Percentiles rank a stretch among this genome's conserved stretches.
Conservation (phyloP, 306 rosid genomes). For the Hippophae rhamnoides region DNA sequence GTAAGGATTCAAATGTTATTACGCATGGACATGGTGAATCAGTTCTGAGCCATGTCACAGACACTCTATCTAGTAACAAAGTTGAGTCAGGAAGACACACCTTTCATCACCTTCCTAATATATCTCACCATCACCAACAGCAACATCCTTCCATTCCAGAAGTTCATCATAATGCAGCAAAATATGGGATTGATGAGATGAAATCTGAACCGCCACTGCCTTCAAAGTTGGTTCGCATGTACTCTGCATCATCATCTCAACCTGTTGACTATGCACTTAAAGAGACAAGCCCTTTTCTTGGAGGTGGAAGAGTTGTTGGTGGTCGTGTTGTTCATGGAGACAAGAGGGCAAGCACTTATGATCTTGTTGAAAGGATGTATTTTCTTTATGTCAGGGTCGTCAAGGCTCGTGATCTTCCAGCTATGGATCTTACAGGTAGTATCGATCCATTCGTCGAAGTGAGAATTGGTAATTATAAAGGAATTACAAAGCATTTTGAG, state of each 20-base stretch:
- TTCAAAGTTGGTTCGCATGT: constrained; percentile 46
- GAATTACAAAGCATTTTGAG: constrained; percentile 44
- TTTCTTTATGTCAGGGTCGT: constrained; percentile 78
- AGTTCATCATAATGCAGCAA: constrained; percentile 34
- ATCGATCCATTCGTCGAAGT: constrained; percentile 83
- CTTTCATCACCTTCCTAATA: constrained; percentile 59
- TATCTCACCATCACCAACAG: constrained; percentile 19
- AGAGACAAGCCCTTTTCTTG: constrained; percentile 90
- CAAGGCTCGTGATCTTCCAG: constrained; percentile 79
- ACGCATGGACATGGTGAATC: constrained; percentile 23
- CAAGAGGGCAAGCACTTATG: constrained; percentile 73
- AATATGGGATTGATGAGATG: constrained; percentile 52
- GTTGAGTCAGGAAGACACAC: constrained; percentile 36
- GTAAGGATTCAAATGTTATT: constrained; percentile 10
- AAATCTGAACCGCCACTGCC: constrained; percentile 36
- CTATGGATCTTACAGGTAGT: constrained; percentile 79
- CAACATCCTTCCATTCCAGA: constrained; percentile 32
- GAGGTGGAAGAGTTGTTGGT: constrained; percentile 84
- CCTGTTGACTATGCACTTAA: constrained; percentile 73
- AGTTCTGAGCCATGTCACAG: constrained; percentile 11
- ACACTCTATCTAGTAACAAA: constrained; percentile 20
- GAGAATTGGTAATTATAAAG: constrained; percentile 40
- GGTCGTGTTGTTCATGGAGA: constrained; percentile 63
- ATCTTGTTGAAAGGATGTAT: constrained; percentile 85
- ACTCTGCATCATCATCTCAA: constrained; percentile 36